Evolutionary conservation across 2,329 filamentous ascomycete species (phyloP).

Genomic region (Leptographium galeiforme): DNA sequence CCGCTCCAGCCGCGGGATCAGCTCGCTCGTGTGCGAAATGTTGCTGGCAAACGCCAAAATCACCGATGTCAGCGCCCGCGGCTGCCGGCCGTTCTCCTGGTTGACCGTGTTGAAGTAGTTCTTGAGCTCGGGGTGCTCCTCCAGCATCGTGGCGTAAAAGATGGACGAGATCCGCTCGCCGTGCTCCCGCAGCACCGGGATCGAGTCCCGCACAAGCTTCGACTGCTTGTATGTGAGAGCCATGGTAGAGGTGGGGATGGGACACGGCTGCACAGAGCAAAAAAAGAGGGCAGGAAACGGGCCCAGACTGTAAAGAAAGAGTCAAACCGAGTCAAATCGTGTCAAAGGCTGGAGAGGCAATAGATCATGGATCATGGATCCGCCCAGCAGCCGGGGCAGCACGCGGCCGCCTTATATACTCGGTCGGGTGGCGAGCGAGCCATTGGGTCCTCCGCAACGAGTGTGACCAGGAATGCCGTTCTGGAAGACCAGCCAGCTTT

Average conservation of each 20-base stretch:
- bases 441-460: too few species aligned
- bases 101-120: constrained; percentile 59
- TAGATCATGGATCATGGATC: too few species aligned
- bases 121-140: constrained; percentile 50
- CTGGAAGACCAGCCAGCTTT: neutral
- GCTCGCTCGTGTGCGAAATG: constrained; percentile 48
- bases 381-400: too few species aligned
- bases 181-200: constrained; percentile 54
- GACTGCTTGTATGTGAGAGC: constrained; percentile 40
- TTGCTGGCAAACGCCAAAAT: constrained; percentile 60
- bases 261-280: neutral
- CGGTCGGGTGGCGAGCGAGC: neutral
- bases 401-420: neutral
- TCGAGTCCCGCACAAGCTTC: constrained; percentile 54
- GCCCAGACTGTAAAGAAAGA: neutral
- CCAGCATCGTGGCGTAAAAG: constrained; percentile 60
- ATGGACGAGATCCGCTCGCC: constrained; percentile 55
- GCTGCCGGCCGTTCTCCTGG: constrained; percentile 48
- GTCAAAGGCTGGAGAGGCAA: too few species aligned
- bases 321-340: too few species aligned
- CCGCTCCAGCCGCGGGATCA: constrained; percentile 39
- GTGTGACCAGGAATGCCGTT: neutral
- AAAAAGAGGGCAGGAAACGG: neutral
- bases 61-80: constrained; percentile 46
- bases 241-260: constrained; percentile 11